These are phyloP conservation scores for Monosporozyma solicola DNA, from an alignment of 805 yeast genomes.

Conservation along the genomic window DNA sequence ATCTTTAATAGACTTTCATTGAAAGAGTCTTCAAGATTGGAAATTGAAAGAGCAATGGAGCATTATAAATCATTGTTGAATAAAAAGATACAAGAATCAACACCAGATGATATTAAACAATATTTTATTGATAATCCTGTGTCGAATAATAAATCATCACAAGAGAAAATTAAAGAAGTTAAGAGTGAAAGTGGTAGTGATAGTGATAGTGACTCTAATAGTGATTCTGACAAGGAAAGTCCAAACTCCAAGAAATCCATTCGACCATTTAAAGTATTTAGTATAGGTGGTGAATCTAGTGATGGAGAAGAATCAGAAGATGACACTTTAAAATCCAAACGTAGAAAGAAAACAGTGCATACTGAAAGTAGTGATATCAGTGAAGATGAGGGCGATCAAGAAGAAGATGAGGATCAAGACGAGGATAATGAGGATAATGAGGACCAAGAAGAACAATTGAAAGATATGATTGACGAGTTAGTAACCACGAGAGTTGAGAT, in stretches of 20 bases:
- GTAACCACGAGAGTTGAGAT: slow-evolving; percentile 18
- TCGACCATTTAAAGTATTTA: neutral
- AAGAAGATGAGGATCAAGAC: slow-evolving; percentile 8
- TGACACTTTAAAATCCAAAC: neutral
- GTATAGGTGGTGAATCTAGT: neutral
- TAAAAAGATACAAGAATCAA: slow-evolving; percentile 14
- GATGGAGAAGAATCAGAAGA: neutral
- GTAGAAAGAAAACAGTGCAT: neutral
- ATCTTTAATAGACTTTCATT: slow-evolving; percentile 24
- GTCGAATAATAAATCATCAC: neutral
- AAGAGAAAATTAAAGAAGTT: neutral
- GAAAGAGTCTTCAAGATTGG: slow-evolving; percentile 20
- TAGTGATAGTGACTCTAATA: neutral
- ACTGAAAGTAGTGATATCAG: slow-evolving; percentile 1
- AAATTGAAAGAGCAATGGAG: slow-evolving; percentile 17
- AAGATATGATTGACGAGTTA: slow-evolving; percentile 20
- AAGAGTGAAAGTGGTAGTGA: neutral
- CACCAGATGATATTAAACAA: slow-evolving; percentile 15
- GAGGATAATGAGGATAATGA: slow-evolving; percentile 8
- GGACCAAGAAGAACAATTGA: slow-evolving; percentile 18
- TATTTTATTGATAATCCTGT: slow-evolving; percentile 9
- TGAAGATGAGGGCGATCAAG: slow-evolving; percentile 6
- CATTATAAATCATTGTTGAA: slow-evolving; percentile 16
- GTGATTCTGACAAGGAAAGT: neutral
- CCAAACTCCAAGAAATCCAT: neutral